Evolutionary conservation across 495 filamentous ascomycete species (phyloP).

Genomic region (Articulospora tetracladia): DNA sequence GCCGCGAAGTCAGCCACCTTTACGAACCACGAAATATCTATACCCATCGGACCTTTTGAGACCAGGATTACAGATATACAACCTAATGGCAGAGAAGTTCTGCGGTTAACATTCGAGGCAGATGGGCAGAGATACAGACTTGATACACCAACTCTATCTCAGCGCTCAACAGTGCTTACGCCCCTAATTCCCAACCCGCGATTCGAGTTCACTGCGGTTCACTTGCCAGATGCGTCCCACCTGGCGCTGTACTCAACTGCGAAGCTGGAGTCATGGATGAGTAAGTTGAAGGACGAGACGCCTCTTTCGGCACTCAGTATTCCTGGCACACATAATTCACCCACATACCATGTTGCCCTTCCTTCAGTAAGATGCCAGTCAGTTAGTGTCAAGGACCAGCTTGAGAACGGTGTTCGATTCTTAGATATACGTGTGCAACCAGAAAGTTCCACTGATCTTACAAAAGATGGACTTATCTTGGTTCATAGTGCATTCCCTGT

Average conservation of each 20-base stretch:
- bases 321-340: constrained; percentile 93
- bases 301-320: constrained; percentile 81
- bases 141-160: constrained; percentile 53
- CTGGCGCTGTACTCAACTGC: constrained; percentile 76
- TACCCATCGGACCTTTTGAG: constrained; percentile 56
- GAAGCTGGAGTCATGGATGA: constrained; percentile 78
- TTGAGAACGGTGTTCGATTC: constrained; percentile 90
- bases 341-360: constrained; percentile 75
- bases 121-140: constrained; percentile 58
- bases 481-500: constrained; percentile 81
- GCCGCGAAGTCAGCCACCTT: constrained; percentile 50
- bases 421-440: constrained; percentile 75
- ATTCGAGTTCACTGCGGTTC: constrained; percentile 67
- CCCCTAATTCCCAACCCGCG: constrained; percentile 51
- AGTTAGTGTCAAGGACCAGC: constrained; percentile 68
- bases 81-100: constrained; percentile 43
- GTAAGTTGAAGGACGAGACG: constrained; percentile 57
- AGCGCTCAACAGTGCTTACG: constrained; percentile 51
- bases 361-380: constrained; percentile 94
- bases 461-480: constrained; percentile 31
- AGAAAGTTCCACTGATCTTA: constrained; percentile 21
- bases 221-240: constrained; percentile 56
- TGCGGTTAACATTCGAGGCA: constrained; percentile 60
- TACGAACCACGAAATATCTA: constrained; percentile 45
- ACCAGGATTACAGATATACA: constrained; percentile 51